Evolutionary conservation across 768 basidiomycete species (phyloP), one percentile per base, ranked within the genome.

Genomic region (Suillus placidus): DNA sequence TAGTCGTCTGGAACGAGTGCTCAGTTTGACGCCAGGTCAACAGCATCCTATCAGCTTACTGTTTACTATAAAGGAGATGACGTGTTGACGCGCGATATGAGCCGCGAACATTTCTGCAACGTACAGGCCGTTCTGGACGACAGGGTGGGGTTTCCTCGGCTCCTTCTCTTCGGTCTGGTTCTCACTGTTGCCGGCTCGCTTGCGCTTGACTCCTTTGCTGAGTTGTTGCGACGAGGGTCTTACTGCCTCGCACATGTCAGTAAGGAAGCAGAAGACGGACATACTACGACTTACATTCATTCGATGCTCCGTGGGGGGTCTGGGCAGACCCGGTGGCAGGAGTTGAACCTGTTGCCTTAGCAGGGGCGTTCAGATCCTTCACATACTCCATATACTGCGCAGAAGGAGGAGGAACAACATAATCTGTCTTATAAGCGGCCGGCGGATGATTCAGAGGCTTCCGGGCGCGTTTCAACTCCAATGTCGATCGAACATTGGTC

Each of bases 111-210:
- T 23, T 9, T 57, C 63, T 13, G 40, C 63, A 9, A 32, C 63
- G 35, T 64, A 64, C 14, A 32, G 12, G 8, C 63, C 63, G 42
- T 34, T 37, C 63, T 64, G 54, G n/a, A 64, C 60, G 6, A 61
- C 12, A 61, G 60, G 30, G 18, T 9, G 49, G 13, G 26, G 12
- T 14, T 26, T 51, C 14, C 6, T 51, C 4, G 49, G 49, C 49
- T 51, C 49, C 23, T 51, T 26, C 23, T 51, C 49, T 8, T 26
- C 6, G 49, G 20, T 23, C 23, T 26, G 12, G 23, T 51, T 12
- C 13, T 51, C 26, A 6, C 26, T 51, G 49, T 51, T 51, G 26
- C 49, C 34, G 34, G 34, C 4, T 35, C 34, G 34, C 8, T 35
- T 35, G 34, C 34, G 34, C 34, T 35, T 35, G 34, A 35, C 34